Evolutionary conservation across 2,329 filamentous ascomycete genomes (phyloP).

Genomic region (Huntiella decipiens): DNA sequence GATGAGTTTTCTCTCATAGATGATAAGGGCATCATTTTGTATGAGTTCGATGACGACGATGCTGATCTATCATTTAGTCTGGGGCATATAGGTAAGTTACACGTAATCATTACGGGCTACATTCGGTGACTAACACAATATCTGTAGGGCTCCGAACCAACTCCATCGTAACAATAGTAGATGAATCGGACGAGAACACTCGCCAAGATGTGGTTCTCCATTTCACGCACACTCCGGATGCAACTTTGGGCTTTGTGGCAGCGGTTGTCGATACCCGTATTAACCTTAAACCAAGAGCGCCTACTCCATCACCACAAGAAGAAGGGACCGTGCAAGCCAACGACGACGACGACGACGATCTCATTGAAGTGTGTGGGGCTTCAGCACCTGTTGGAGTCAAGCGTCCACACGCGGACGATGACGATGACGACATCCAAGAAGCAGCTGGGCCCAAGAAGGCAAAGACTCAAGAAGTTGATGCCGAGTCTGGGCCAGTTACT

Average conservation of each 20-base stretch:
- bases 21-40: conserved; percentile 63
- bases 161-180: conserved; percentile 67
- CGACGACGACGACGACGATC: conserved; percentile 22
- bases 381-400: conserved; percentile 20
- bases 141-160: conserved; percentile 44
- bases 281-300: conserved; percentile 26
- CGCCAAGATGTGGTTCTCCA: conserved; percentile 66
- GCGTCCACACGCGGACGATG: conserved; percentile 25
- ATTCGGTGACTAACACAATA: conserved; percentile 14
- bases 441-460: conserved; percentile 28
- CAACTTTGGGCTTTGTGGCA: conserved; percentile 8
- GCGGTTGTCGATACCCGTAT: conserved; percentile 26
- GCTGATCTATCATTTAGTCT: conserved; percentile 72
- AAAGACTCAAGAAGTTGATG: conserved; percentile 14
- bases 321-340: conserved; percentile 17
- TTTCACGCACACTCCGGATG: conserved; percentile 29
- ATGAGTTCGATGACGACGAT: conserved; percentile 52
- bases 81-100: conserved; percentile 43
- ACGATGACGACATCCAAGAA: conserved; percentile 12
- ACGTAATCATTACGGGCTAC: background rate
- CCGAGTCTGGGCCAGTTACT: conserved; percentile 20
- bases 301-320: conserved; percentile 11
- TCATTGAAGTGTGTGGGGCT: background rate
- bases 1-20: conserved; percentile 66
- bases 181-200: conserved; percentile 54